phyloP scores from a whole-genome alignment of 2,329 filamentous ascomycete species.

The Biscogniauxia mediterranea region DNA sequence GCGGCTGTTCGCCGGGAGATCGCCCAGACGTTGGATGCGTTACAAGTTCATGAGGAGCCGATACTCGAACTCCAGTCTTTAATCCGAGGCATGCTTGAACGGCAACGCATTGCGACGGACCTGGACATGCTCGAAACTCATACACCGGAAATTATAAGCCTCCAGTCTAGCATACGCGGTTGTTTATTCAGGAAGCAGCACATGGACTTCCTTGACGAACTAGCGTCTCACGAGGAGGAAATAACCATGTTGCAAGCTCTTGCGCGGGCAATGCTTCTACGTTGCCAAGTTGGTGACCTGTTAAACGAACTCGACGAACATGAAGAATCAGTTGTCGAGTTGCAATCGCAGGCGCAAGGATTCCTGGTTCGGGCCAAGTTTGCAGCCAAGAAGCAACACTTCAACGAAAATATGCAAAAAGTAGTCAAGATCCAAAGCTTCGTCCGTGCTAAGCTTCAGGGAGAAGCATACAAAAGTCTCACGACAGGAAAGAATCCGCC shows the following conservation, averaged over 20 bases:
- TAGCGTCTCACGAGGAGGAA: conserved; percentile 66
- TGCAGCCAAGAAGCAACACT: conserved; percentile 82
- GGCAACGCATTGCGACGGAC: conserved; percentile 48
- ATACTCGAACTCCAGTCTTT: conserved; percentile 56
- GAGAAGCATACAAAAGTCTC: conserved; percentile 95
- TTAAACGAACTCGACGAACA: conserved; percentile 78
- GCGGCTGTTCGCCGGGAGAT: conserved; percentile 53
- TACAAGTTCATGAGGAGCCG: conserved; percentile 40
- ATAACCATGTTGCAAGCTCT: conserved; percentile 72
- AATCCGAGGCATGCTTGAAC: conserved; percentile 60
- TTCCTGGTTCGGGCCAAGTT: conserved; percentile 73
- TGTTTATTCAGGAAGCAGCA: conserved; percentile 61
- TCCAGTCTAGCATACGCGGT: conserved; percentile 70
- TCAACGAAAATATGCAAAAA: conserved; percentile 96
- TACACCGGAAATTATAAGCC: conserved; percentile 52
- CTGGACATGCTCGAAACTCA: conserved; percentile 57
- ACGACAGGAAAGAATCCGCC: conserved; percentile 96
- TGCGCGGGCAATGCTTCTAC: conserved; percentile 74
- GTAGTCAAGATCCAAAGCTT: conserved; percentile 99
- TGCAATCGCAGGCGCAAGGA: conserved; percentile 74
- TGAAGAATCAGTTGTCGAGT: conserved; percentile 70
- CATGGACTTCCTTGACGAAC: conserved; percentile 62
- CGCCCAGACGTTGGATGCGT: conserved; percentile 44
- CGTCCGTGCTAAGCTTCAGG: conserved; percentile 89
- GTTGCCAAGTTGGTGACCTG: conserved; percentile 69